These are phyloP conservation scores for Hygrophorus pudorinus DNA, from an alignment of 768 basidiomycete species.

Conservation along the genomic window DNA sequence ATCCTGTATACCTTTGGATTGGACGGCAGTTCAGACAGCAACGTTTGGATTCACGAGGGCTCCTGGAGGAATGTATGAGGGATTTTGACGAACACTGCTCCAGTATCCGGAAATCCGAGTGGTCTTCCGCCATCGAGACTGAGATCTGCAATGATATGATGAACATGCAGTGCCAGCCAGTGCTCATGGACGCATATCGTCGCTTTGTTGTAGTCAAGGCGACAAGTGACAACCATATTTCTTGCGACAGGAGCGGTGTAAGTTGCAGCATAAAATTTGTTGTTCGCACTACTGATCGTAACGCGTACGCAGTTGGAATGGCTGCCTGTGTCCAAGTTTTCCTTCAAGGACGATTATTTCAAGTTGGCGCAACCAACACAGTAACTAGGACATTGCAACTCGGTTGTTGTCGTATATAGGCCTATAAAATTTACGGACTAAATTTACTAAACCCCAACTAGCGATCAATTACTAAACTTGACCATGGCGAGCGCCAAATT, in stretches of 20 bases:
- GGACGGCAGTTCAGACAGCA: slow-evolving; percentile 19
- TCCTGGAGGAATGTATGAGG: slow-evolving; percentile 33
- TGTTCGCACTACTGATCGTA: background rate
- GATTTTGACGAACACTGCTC: slow-evolving; percentile 29
- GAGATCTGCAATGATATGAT: slow-evolving; percentile 40
- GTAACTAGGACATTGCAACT: no score
- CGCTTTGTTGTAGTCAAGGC: slow-evolving; percentile 54
- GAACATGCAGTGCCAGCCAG: slow-evolving; percentile 52
- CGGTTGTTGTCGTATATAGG: no score
- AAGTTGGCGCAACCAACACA: no score
- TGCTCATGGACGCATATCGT: slow-evolving; percentile 48
- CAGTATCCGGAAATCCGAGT: slow-evolving; percentile 23
- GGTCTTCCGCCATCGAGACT: slow-evolving; percentile 28
- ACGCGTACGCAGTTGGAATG: slow-evolving; percentile 47
- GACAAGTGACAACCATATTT: slow-evolving; percentile 19
- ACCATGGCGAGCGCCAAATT: no score
- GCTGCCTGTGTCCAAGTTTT: slow-evolving; percentile 32
- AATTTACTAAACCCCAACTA: no score
- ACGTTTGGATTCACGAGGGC: slow-evolving; percentile 26
- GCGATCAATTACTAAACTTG: no score
- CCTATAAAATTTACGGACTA: no score
- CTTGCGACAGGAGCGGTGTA: slow-evolving; percentile 35
- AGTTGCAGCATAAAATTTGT: slow-evolving; percentile 16
- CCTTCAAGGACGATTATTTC: slow-evolving; percentile 39
- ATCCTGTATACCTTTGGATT: slow-evolving; percentile 27